Evolutionary conservation across 805 yeast genomes (phyloP).

Genomic region (Lachancea sp.): DNA sequence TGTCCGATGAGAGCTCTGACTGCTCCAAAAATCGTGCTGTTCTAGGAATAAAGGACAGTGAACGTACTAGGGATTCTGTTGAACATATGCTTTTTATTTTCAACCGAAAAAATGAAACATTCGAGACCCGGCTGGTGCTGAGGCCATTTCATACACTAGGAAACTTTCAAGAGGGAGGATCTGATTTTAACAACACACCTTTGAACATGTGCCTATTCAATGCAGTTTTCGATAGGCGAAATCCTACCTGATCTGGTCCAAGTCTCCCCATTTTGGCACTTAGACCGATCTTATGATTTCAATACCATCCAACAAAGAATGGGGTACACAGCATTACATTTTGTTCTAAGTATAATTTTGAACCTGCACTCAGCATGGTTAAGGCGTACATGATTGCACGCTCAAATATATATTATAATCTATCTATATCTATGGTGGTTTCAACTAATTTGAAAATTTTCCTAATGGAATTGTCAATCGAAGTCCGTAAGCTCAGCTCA

Average conservation of each 20-base stretch:
- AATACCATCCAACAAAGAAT: no score
- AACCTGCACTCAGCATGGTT: background rate
- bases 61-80: background rate
- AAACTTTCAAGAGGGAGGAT: constrained; percentile 22
- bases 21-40: constrained; percentile 2
- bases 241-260: constrained; percentile 18
- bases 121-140: constrained; percentile 16
- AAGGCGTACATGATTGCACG: background rate
- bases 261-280: background rate
- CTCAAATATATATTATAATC: no score
- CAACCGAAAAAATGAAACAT: constrained; percentile 17
- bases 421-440: constrained; percentile 31
- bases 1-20: constrained; percentile 2
- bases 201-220: constrained; percentile 27
- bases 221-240: constrained; percentile 26
- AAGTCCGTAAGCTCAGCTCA: constrained; percentile 45
- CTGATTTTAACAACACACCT: constrained; percentile 27
- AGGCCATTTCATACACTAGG: constrained; percentile 25
- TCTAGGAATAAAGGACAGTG: constrained; percentile 4
- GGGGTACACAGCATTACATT: no score
- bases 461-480: constrained; percentile 27
- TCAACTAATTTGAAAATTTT: constrained; percentile 22
- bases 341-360: no score
- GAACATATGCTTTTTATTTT: constrained; percentile 15
- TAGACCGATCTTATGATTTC: no score